Evolutionary conservation across 1,284 basidiomycete genomes (phyloP).

Genomic region (Cutaneotrichosporon cavernicola): DNA sequence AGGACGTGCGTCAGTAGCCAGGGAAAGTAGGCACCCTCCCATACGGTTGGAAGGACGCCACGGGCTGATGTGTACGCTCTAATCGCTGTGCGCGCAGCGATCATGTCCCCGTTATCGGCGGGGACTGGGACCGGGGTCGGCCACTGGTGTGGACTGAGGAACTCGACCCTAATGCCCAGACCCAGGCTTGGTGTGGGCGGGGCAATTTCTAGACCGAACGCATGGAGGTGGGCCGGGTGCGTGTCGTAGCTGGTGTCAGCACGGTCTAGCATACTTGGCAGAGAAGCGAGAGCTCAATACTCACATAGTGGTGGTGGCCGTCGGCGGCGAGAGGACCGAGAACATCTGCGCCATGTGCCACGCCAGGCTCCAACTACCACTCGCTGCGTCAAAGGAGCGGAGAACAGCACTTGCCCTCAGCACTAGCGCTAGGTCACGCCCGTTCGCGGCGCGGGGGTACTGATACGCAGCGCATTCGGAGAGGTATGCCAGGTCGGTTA

Average conservation of each 20-base stretch:
- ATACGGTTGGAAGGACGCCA: background rate
- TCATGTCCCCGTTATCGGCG: background rate
- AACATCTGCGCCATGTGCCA: slow-evolving; percentile 11
- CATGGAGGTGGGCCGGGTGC: background rate
- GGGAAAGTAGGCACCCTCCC: background rate
- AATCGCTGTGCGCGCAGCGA: background rate
- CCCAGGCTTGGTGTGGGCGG: background rate
- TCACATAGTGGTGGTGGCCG: background rate
- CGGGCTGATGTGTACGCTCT: background rate
- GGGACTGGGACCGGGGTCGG: background rate
- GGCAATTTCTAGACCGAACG: background rate
- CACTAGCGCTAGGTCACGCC: background rate
- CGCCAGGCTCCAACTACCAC: background rate
- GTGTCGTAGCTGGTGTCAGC: slow-evolving; percentile 1
- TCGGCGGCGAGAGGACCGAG: background rate
- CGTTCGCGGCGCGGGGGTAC: background rate
- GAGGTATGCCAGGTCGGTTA: background rate
- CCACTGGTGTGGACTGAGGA: background rate
- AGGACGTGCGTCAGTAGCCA: slow-evolving; percentile 5
- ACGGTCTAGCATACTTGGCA: background rate
- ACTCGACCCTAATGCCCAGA: slow-evolving; percentile 1
- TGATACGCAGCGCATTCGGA: background rate
- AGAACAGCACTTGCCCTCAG: slow-evolving; percentile 1
- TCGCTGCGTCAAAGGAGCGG: background rate
- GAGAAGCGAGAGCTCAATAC: background rate